Evolutionary conservation across 164 flowering plant species (phyloP).

Genomic region (Piper longum): DNA sequence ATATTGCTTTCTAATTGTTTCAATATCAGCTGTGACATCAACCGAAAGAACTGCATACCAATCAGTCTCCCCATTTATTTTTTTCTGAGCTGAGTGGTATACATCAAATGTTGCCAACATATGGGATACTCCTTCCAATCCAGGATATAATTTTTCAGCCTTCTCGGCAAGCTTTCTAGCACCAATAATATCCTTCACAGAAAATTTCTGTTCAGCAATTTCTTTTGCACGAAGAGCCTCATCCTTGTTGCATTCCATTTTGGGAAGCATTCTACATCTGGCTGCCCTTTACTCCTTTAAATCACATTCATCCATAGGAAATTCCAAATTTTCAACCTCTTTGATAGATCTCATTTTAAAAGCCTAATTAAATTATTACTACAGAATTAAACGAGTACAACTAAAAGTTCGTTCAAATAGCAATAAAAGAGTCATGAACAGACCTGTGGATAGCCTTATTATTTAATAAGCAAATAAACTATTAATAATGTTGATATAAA

Average conservation of each 20-base stretch:
- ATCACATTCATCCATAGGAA: too few relatives aligned
- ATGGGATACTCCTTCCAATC: conserved; percentile 61
- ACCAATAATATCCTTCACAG: conserved; percentile 33
- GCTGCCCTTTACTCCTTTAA: not conserved
- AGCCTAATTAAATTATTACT: too few relatives aligned
- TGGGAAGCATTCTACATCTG: not conserved
- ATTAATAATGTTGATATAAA: too few relatives aligned
- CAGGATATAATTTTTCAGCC: conserved; percentile 46
- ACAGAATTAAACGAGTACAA: too few relatives aligned
- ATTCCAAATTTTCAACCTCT: too few relatives aligned
- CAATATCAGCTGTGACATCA: conserved; percentile 56
- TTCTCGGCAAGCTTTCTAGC: conserved; percentile 68
- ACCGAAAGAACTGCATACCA: conserved; percentile 75
- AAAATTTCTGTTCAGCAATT: conserved; percentile 60
- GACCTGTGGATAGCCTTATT: too few relatives aligned
- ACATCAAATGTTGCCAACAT: conserved; percentile 64
- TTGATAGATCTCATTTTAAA: too few relatives aligned
- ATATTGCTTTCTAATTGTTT: conserved; percentile 55
- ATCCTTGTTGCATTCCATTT: conserved; percentile 80
- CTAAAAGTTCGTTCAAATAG: too few relatives aligned
- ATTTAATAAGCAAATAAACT: too few relatives aligned
- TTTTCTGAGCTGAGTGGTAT: conserved; percentile 45
- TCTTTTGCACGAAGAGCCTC: conserved; percentile 68
- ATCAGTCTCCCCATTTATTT: conserved; percentile 53
- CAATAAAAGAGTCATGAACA: too few relatives aligned